Percentiles rank a stretch among this genome's conserved stretches.
Evolutionary conservation across 2,329 filamentous ascomycete genomes (phyloP).

Genomic region (Fusarium cicatricum): DNA sequence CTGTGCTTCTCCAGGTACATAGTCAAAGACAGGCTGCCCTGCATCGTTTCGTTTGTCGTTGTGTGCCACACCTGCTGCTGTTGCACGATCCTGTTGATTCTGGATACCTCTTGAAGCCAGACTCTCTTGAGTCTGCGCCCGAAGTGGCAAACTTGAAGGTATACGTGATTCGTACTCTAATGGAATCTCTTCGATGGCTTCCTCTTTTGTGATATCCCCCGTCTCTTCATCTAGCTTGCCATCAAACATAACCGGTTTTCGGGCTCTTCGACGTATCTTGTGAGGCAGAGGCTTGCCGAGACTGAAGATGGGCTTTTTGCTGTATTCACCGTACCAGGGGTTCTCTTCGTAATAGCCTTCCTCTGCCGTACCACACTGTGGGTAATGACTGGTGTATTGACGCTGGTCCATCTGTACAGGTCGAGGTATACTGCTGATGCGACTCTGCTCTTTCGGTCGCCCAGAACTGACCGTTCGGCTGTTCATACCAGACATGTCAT

Average conservation of each 20-base stretch:
- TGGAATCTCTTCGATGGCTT: neutral
- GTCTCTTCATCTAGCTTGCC: slow-evolving; percentile 23
- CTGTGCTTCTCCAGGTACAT: neutral
- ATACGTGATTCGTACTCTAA: slow-evolving; percentile 1
- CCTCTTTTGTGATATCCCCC: neutral
- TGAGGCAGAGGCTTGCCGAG: slow-evolving; percentile 32
- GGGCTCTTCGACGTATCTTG: slow-evolving; percentile 17
- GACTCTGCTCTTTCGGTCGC: slow-evolving; percentile 2
- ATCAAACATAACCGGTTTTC: slow-evolving; percentile 1
- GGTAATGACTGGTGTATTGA: slow-evolving; percentile 3
- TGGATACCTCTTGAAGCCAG: slow-evolving; percentile 1
- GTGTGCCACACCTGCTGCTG: slow-evolving; percentile 12
- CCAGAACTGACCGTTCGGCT: neutral
- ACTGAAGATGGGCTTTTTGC: slow-evolving; percentile 31
- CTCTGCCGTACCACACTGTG: slow-evolving; percentile 21
- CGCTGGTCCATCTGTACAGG: neutral
- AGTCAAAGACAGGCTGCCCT: slow-evolving; percentile 20
- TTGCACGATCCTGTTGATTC: slow-evolving; percentile 6
- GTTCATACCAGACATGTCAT: slow-evolving; percentile 1
- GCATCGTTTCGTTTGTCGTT: slow-evolving; percentile 21
- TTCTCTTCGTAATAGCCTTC: slow-evolving; percentile 31
- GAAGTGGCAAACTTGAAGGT: slow-evolving; percentile 1
- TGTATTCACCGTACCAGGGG: slow-evolving; percentile 28
- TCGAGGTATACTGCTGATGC: neutral
- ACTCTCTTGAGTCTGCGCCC: neutral